Evolutionary conservation across 257 asterid species (phyloP).

Genomic region (Solanum bulbocastanum): DNA sequence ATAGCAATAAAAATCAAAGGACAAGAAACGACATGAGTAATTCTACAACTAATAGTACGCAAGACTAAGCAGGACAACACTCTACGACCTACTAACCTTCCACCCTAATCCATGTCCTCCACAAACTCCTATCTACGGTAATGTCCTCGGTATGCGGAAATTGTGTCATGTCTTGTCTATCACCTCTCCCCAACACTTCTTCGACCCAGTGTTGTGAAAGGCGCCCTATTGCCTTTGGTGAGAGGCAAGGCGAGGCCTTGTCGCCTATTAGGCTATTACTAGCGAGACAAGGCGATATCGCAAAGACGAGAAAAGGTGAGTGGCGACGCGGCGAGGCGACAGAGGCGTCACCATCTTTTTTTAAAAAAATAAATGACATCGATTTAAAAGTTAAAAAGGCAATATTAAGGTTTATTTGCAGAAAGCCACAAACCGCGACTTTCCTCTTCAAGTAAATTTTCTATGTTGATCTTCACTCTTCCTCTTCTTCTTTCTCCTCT

Average conservation of each 20-base stretch:
- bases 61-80: not conserved
- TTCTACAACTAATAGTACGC: not conserved
- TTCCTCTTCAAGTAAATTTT: not conserved
- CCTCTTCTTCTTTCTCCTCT: not conserved
- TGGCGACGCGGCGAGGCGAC: too few relatives aligned
- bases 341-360: too few relatives aligned
- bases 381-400: too few relatives aligned
- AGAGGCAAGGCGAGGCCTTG: not conserved
- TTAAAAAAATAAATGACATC: not conserved
- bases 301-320: not conserved
- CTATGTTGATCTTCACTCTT: not conserved
- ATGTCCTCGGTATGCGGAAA: not conserved
- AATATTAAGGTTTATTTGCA: not conserved
- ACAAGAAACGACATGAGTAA: not conserved
- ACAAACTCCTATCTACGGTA: not conserved
- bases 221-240: not conserved
- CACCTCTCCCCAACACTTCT: not conserved
- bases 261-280: too few relatives aligned
- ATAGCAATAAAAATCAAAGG: not conserved
- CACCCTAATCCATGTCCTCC: not conserved
- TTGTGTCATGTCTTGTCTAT: not conserved
- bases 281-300: not conserved
- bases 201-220: too few relatives aligned
- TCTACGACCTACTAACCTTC: not conserved
- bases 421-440: not conserved